Base-by-base conservation (phyloP, 73 alveolate genomes). In the Symbiodinium natans region DNA sequence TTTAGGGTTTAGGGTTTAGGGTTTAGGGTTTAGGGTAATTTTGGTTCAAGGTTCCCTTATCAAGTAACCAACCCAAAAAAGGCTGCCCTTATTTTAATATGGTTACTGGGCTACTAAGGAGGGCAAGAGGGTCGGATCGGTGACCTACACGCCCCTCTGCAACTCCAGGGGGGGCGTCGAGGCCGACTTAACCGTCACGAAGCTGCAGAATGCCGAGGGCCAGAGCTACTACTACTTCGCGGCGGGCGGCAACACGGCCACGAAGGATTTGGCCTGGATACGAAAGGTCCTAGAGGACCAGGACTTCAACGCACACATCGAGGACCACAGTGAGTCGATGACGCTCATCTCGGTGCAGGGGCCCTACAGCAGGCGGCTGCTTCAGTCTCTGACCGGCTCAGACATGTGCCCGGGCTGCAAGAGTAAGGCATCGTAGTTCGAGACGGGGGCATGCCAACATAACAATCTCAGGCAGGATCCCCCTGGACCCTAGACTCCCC, bases 231-330 rank as follows among this genome's bases (percentile, higher is more conserved):
- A 73, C 90, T 92, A 92, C 59, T 92, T 92, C 43, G 98, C 98
- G 25, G 98, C 98, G 6, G 98, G 98, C 4, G 98, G 98, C 82
- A 92, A 92, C 54, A 92, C 98, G 1, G 98, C 98, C 38, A 92
- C 98, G 11, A 92, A 92, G 74, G 98, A 92, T 38, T 31, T 73
- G 43, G 98, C 87, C 38, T 92, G 98, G 98, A 92, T 92, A 31
- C 98, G 98, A 13, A n/a, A 43, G 10, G 82, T 73, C 36, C 48
- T 92, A 27, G 90, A 92, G 40, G 63, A 71, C 39, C 27, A 42
- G 31, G 19, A 41, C 63, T 73, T 73, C 54, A 74, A 92, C 39
- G 98, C 89, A 29, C 36, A 27, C 75, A 71, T 92, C 40, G 98
- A 92, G 31, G 98, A 92, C 33, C 82, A 71, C 21, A 92, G 98